Evolutionary conservation across 2,329 filamentous ascomycete genomes (phyloP).

Genomic region (Arthrobotrys entomopaga): DNA sequence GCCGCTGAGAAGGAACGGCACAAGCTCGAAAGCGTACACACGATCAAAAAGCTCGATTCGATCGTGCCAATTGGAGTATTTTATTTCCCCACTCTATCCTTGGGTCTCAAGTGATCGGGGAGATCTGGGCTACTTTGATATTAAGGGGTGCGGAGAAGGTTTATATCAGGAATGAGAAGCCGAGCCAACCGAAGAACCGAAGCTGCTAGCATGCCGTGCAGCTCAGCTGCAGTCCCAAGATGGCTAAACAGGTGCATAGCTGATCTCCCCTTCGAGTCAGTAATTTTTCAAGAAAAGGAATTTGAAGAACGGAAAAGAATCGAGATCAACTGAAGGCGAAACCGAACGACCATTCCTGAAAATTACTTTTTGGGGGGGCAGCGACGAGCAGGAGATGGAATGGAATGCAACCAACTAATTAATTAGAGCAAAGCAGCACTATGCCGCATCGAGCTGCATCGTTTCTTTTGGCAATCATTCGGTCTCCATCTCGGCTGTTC

Average conservation of each 20-base stretch:
- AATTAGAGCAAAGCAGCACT: constrained; percentile 4
- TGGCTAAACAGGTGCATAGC: constrained; percentile 3
- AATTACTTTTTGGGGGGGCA: no score
- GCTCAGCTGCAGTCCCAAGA: constrained; percentile 3
- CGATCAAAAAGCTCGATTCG: no score
- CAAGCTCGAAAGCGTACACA: no score
- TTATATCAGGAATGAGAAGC: constrained; percentile 18
- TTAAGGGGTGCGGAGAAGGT: constrained; percentile 3
- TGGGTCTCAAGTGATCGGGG: no score
- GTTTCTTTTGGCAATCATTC: constrained; percentile 26
- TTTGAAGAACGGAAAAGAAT: constrained; percentile 8
- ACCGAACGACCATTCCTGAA: no score
- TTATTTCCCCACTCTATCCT: no score
- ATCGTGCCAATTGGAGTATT: no score
- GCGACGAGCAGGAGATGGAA: neutral
- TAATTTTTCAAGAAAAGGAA: constrained; percentile 31
- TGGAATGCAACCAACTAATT: constrained; percentile 16
- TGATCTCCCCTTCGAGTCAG: constrained; percentile 13
- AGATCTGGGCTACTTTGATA: neutral
- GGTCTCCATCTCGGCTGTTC: constrained; percentile 48
- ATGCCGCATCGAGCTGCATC: constrained; percentile 53
- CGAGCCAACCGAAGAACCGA: constrained; percentile 1
- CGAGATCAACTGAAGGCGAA: constrained; percentile 20
- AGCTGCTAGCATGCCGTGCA: neutral
- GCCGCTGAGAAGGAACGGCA: no score